phyloP scores from a whole-genome alignment of 768 basidiomycete species.

The Panaeolus cyanescens region DNA sequence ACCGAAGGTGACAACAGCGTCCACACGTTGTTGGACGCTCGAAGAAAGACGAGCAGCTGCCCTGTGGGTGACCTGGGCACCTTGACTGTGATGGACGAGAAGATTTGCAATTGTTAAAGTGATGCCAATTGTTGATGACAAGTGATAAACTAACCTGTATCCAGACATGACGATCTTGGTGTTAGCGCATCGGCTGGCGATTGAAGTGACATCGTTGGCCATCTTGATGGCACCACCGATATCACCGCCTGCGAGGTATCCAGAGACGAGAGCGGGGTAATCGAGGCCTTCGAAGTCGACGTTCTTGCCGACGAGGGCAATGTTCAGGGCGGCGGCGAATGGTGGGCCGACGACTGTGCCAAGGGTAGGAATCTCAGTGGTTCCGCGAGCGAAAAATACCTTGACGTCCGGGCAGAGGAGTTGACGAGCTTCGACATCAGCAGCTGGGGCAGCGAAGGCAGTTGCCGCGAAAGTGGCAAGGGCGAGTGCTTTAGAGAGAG shows the following conservation, averaged over 20 bases:
- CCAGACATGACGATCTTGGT: slow-evolving; percentile 33
- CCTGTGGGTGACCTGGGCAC: slow-evolving; percentile 22
- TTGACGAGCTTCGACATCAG: not conserved
- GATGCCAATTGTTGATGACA: no score
- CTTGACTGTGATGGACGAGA: no score
- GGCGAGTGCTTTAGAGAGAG: not conserved
- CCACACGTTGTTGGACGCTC: slow-evolving; percentile 13
- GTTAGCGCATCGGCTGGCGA: slow-evolving; percentile 27
- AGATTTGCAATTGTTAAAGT: not conserved
- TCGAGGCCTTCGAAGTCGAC: slow-evolving; percentile 11
- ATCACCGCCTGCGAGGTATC: not conserved
- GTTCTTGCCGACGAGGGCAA: slow-evolving; percentile 7
- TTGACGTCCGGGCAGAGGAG: slow-evolving; percentile 6
- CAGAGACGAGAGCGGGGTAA: slow-evolving; percentile 12
- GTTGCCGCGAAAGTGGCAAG: not conserved
- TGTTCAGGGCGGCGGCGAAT: slow-evolving; percentile 7
- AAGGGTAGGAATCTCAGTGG: slow-evolving; percentile 12
- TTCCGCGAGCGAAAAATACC: slow-evolving; percentile 15
- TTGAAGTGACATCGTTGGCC: slow-evolving; percentile 26
- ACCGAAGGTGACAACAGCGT: slow-evolving; percentile 15
- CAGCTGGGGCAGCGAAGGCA: not conserved
- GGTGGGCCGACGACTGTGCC: slow-evolving; percentile 17
- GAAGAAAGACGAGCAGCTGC: slow-evolving; percentile 14
- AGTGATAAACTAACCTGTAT: slow-evolving; percentile 31
- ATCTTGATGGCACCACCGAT: slow-evolving; percentile 27